phyloP scores from a whole-genome alignment of 1,139 yeast species.

The Trichomonascaceae sp. region DNA sequence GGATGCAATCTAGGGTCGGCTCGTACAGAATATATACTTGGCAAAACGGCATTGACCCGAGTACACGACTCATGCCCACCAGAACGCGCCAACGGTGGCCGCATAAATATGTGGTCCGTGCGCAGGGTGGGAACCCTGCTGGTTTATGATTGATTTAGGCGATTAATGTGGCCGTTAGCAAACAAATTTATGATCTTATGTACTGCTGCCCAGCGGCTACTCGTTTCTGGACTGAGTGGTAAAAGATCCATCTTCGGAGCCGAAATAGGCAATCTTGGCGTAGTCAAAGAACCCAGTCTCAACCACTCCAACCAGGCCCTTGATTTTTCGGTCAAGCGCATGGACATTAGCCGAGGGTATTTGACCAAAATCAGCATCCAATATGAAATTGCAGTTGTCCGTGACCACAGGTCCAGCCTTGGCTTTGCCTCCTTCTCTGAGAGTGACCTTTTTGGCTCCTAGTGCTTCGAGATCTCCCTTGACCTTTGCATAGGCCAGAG shows the following conservation, averaged over 20 bases:
- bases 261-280: slow-evolving; percentile 76
- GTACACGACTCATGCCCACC: too few relatives aligned
- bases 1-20: too few relatives aligned
- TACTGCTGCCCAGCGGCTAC: too few relatives aligned
- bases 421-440: slow-evolving; percentile 80
- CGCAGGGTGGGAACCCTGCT: too few relatives aligned
- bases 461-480: slow-evolving; percentile 42
- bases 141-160: too few relatives aligned
- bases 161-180: too few relatives aligned
- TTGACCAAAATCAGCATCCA: slow-evolving; percentile 88
- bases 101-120: too few relatives aligned
- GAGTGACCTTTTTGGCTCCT: slow-evolving; percentile 52
- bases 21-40: too few relatives aligned
- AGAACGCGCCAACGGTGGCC: too few relatives aligned
- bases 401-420: slow-evolving; percentile 99
- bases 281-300: slow-evolving; percentile 85
- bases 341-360: slow-evolving; percentile 43
- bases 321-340: slow-evolving; percentile 50
- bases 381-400: slow-evolving; percentile 84
- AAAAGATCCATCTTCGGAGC: slow-evolving; percentile 64
- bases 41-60: too few relatives aligned
- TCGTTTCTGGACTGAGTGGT: slow-evolving; percentile 10
- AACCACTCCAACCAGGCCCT: slow-evolving; percentile 80
- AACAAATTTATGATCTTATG: too few relatives aligned
- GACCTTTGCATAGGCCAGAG: slow-evolving; percentile 74